Base-by-base conservation (phyloP, 1,284 basidiomycete genomes). In the Rhodotorula sp. region DNA sequence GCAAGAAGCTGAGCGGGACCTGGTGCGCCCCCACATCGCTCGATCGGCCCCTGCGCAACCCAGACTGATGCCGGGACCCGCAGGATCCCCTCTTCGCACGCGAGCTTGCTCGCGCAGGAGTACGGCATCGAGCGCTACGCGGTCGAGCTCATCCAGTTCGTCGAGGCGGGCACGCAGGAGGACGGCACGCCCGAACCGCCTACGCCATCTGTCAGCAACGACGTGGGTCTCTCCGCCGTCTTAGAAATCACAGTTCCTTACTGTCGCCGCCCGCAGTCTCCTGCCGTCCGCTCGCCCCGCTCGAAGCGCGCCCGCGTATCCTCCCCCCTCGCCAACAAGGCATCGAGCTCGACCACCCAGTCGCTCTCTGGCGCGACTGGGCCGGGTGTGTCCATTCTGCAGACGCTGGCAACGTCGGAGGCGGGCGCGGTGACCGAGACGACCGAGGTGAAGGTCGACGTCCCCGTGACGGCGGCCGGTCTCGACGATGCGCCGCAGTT, bases 1-100 rank as follows among this genome's bases (percentile, higher is more conserved):
- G 68, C 52, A 71, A 73, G 61, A 77, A 76, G 68, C 68, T 79
- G 25, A 74, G 71, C 61, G 77, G 75, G 25, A 75, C 73, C n/a
- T 78, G 77, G 77, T 79, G 49, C 57, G 74, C 57, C 23, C 12
- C 27, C 19, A 16, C 21, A 19, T 41, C 25, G 1, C 13, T 19
- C 34, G 9, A 25, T 48, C 34, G 4, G 27, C 34, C n/a, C 52
- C 21, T 14, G 23, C 5, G 0, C 21, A 10, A 1, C 42, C 41
- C 13, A 44, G 19, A 19, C 21, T 45, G 16, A 41, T 49, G 4
- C 5, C 14, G 2, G 1, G 21, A 1, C 25, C 7, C 14, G 25
- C 61, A 78, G 78, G 78, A 70, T 79, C 13, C 77, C 78, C 1
- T 66, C 71, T 23, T 53, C 58, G 13, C 61, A 72, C 16, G 76